Evolutionary conservation across 768 basidiomycete species (phyloP), one percentile per base, ranked within the genome.

Genomic region (Mycena vulgaris): DNA sequence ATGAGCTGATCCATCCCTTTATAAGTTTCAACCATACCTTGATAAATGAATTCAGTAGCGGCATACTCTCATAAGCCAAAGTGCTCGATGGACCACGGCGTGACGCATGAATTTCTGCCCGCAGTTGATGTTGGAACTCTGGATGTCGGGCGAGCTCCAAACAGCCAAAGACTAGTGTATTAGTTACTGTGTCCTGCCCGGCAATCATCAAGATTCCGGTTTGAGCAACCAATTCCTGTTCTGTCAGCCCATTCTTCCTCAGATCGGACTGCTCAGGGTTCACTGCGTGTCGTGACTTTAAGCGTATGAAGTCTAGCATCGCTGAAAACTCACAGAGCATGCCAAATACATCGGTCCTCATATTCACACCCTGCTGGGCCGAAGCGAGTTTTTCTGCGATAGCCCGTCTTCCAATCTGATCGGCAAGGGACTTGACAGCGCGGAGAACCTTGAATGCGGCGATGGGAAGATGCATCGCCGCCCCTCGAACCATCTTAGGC

Each of bases 1-100:
- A 52, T 35, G 33, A 35, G 33, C 33, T 35, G 33, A 13, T 6
- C 33, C 33, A 35, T 35, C 33, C 33, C 33, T 35, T 35, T 35
- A 35, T 35, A 35, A 35, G 16, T 23, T 28, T 23, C 5, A 0
- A 3, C 9, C 53, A 17, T 19, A 66, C 71, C 39, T 73, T 73
- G 68, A 73, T 62, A 28, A 69, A 68, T 28, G 68, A 68, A 39
- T 69, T 69, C n/a, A 73, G 28, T 40, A 64, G 49, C 5, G 63
- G 42, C 51, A 73, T 53, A 27, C 9, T 42, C 27, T 69, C 71
- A 25, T 57, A 62, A 21, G 35, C 33, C 11, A 33, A 16, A 2
- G 42, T 31, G 2, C 31, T 19, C 6, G 6, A 35, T 35, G 33
- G 33, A 35, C 33, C 33, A 35, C 33, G 33, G 13, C 17, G 16